These are phyloP conservation scores for Cymbopogon citratus DNA, from an alignment of 176 grass and related monocot species.

Conservation along the genomic window DNA sequence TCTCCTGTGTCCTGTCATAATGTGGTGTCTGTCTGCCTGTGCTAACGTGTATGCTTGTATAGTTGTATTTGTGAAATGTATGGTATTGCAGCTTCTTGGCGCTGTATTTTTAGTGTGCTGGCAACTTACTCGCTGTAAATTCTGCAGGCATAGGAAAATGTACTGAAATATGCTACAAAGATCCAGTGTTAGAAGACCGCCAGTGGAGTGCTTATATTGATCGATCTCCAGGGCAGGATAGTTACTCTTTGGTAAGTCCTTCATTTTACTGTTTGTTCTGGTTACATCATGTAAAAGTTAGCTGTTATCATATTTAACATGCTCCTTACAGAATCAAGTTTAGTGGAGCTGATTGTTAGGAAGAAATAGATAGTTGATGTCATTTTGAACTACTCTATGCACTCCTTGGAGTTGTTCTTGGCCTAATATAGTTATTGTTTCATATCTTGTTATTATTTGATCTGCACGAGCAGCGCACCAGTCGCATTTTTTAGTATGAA, in stretches of 20 bases:
- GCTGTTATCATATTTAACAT: neutral
- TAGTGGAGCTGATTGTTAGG: neutral
- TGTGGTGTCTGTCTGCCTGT: neutral
- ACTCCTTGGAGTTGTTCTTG: neutral
- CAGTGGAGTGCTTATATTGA: conserved; percentile 92
- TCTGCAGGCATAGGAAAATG: conserved; percentile 73
- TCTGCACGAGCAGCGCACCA: neutral
- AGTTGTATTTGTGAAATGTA: neutral
- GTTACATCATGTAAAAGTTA: neutral
- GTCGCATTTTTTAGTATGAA: neutral
- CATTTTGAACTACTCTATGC: neutral
- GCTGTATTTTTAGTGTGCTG: neutral
- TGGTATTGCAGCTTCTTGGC: neutral
- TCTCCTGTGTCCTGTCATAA: neutral
- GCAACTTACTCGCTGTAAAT: neutral
- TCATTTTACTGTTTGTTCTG: neutral
- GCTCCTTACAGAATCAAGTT: neutral
- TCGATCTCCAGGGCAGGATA: conserved; percentile 79
- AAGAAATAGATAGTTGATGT: neutral
- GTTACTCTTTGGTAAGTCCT: conserved; percentile 71
- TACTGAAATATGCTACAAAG: conserved; percentile 91
- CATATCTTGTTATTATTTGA: neutral
- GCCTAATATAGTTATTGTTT: neutral
- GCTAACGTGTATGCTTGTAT: neutral
- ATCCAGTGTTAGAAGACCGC: conserved; percentile 75